phyloP scores from a whole-genome alignment of 108 stramenopile genomes.

The Mediolabrus comicus region DNA sequence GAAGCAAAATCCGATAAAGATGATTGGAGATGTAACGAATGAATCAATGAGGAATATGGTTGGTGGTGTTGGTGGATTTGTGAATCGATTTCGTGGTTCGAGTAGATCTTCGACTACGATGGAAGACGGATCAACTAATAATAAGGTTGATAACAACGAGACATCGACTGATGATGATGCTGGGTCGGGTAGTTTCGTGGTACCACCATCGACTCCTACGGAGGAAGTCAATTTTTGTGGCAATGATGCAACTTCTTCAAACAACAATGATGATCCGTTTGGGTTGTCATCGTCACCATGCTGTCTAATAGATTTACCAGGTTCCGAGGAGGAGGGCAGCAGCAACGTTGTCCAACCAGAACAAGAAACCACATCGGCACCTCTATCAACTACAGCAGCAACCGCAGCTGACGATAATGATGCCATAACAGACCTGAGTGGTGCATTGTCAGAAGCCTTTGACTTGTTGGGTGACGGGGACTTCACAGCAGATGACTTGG shows the following conservation, averaged over 20 bases:
- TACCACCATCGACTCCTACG: background rate
- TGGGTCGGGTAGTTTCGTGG: background rate
- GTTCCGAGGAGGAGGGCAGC: background rate
- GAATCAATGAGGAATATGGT: slow-evolving; percentile 34
- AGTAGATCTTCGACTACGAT: background rate
- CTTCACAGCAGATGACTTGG: slow-evolving; percentile 12
- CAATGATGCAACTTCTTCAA: background rate
- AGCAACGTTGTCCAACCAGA: too few relatives aligned
- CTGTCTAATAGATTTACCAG: background rate
- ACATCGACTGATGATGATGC: background rate
- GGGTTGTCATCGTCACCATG: background rate
- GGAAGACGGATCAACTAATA: too few relatives aligned
- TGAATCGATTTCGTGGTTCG: slow-evolving; percentile 11
- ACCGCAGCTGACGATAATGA: background rate
- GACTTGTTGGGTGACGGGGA: slow-evolving; percentile 36
- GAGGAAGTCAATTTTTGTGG: background rate
- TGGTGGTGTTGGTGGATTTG: slow-evolving; percentile 26
- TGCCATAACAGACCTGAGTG: background rate
- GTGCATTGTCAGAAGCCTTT: slow-evolving; percentile 23
- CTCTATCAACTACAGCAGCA: background rate
- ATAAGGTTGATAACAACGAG: too few relatives aligned
- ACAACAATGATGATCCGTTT: background rate
- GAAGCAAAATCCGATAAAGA: background rate
- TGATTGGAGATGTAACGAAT: slow-evolving; percentile 9
- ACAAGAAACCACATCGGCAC: background rate